Evolutionary conservation across 2,329 filamentous ascomycete genomes (phyloP).

Genomic region (Thelonectria olida): DNA sequence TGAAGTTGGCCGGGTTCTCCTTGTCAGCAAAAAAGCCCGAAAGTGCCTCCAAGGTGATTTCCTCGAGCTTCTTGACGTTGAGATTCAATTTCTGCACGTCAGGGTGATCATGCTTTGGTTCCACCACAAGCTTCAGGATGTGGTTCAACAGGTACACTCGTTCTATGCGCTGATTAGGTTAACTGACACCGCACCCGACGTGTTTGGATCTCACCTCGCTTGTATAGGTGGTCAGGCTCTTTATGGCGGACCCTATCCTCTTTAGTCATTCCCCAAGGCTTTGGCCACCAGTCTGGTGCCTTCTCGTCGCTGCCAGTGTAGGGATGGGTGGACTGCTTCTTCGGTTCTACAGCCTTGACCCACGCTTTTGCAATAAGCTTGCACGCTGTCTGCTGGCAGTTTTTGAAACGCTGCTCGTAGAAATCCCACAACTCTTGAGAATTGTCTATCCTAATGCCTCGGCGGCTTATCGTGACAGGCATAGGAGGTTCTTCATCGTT

Average conservation of each 20-base stretch:
- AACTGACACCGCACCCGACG: neutral
- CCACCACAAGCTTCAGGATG: conserved; percentile 66
- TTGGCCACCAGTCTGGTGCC: conserved; percentile 74
- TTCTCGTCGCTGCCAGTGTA: conserved; percentile 73
- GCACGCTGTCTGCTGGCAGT: conserved; percentile 75
- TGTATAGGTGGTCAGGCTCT: conserved; percentile 78
- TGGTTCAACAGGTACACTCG: conserved; percentile 67
- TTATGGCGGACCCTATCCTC: conserved; percentile 70
- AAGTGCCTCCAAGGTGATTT: conserved; percentile 66
- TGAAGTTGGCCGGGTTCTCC: conserved; percentile 64
- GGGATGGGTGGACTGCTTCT: conserved; percentile 79
- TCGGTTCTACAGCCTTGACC: conserved; percentile 79
- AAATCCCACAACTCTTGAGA: conserved; percentile 64
- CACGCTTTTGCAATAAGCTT: conserved; percentile 80
- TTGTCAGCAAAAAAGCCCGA: conserved; percentile 62
- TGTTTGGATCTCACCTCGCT: conserved; percentile 60
- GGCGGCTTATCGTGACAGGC: conserved; percentile 50
- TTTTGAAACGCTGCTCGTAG: conserved; percentile 69
- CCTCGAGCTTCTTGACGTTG: conserved; percentile 65
- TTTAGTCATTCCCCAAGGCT: conserved; percentile 59
- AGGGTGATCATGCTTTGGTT: conserved; percentile 58
- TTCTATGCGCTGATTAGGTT: conserved; percentile 51
- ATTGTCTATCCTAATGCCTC: conserved; percentile 62
- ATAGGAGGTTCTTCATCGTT: conserved; percentile 54
- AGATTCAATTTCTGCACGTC: conserved; percentile 64